Evolutionary conservation across 768 basidiomycete genomes (phyloP).

Genomic region (Trametes cingulata): DNA sequence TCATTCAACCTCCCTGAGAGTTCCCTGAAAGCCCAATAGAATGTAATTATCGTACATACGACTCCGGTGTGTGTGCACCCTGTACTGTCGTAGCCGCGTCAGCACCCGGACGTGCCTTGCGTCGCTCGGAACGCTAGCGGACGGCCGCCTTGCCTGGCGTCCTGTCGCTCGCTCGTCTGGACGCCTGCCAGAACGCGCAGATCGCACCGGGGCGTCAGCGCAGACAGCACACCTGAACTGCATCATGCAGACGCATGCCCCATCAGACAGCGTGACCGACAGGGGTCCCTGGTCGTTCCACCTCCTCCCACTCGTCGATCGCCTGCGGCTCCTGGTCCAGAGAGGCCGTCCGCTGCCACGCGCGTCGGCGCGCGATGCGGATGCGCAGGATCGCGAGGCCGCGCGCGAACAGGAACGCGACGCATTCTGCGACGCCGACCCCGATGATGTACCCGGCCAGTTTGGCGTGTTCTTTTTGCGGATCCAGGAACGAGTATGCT

Average conservation of each 20-base stretch:
- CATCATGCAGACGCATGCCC: too few species aligned
- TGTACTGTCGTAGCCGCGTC: too few species aligned
- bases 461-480: slow-evolving; percentile 39
- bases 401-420: slow-evolving; percentile 55
- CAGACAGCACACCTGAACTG: neutral
- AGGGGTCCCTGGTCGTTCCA: slow-evolving; percentile 30
- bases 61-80: too few species aligned
- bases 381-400: slow-evolving; percentile 42
- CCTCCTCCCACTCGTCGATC: slow-evolving; percentile 49
- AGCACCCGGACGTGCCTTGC: too few species aligned
- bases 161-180: neutral
- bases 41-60: too few species aligned
- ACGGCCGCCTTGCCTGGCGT: too few species aligned
- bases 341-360: slow-evolving; percentile 13
- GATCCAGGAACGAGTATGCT: slow-evolving; percentile 72
- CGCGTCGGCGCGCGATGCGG: slow-evolving; percentile 24
- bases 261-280: slow-evolving; percentile 9
- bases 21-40: neutral
- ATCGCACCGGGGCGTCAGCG: neutral
- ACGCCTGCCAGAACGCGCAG: neutral
- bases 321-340: slow-evolving; percentile 24
- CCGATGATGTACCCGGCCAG: slow-evolving; percentile 67
- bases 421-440: slow-evolving; percentile 49
- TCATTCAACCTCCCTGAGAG: neutral
- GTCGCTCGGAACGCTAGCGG: too few species aligned